Evolutionary conservation across 768 basidiomycete species (phyloP), one percentile per base, ranked within the genome.

Genomic region (Kwoniella bestiolae): DNA sequence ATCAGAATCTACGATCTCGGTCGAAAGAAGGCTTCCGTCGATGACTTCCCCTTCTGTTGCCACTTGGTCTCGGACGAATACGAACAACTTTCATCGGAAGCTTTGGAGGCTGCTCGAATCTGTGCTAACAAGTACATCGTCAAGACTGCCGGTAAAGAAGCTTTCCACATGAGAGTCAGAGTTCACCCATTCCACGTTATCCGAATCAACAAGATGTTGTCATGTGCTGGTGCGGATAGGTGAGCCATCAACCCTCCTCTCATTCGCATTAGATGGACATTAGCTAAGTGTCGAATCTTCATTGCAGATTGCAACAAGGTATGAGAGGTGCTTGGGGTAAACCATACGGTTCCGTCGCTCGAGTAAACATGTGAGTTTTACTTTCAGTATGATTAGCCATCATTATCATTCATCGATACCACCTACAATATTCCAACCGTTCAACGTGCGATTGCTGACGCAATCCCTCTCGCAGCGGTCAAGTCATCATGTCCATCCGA

Each of bases 301-400:
- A 41, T 41, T 32, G 35, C 67, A 76, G 80, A 67, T 69, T 82
- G 69, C 80, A 81, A 58, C 81, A 82, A 79, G 81, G 95, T 82
- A 98, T 99, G 96, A 92, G 95, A 84, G 96, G 95, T 72, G 95
- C 95, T 45, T 99, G 95, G 94, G 96, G 96, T 75, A 96, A 95
- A 84, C 94, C 96, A 46, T 94, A 96, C 82, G 94, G 93, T 72
- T 92, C 90, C 18, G 94, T 79, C 60, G 75, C 75, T 47, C 77
- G 77, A 65, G 76, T 77, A 68, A 77, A 77, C 76, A 77, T 77
- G 77, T 76, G 51, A 63, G 77, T 72, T n/a, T 34, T 8, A 5
- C 35, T 35, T 56, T 44, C 18, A 3, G 11, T 2, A 38, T 56
- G 18, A 34, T 34, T 14, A 56, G 18, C n/a, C n/a, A 21, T 49